Conservation (phyloP, 2,329 filamentous ascomycete species). For the Endocalyx cinctus region DNA sequence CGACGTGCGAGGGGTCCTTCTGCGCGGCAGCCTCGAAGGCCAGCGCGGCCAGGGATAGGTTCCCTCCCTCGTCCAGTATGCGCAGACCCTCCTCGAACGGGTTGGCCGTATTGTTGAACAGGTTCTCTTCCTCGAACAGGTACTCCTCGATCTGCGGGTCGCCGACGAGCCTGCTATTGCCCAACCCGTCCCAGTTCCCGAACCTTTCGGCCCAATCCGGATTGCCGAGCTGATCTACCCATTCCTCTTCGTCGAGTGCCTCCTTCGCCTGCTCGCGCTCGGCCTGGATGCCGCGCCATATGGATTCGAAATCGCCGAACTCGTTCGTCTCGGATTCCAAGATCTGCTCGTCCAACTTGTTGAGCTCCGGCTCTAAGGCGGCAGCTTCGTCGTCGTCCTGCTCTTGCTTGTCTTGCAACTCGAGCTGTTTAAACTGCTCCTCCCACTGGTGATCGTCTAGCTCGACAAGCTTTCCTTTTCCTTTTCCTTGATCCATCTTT, state of each 20-base stretch:
- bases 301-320: constrained; percentile 83
- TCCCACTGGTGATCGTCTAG: constrained; percentile 94
- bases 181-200: constrained; percentile 56
- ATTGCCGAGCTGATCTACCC: constrained; percentile 66
- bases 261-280: constrained; percentile 67
- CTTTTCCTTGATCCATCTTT: constrained; percentile 53
- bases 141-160: constrained; percentile 85
- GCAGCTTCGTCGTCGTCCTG: constrained; percentile 56
- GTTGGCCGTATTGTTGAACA: constrained; percentile 75
- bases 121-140: constrained; percentile 90
- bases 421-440: constrained; percentile 85
- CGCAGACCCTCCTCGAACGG: constrained; percentile 90
- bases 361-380: constrained; percentile 79
- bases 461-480: constrained; percentile 91
- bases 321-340: constrained; percentile 68
- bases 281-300: constrained; percentile 79
- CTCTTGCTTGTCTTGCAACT: constrained; percentile 37
- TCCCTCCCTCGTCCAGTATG: constrained; percentile 90
- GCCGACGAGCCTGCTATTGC: constrained; percentile 37
- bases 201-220: constrained; percentile 72
- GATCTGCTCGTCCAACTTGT: constrained; percentile 69
- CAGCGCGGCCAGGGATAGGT: constrained; percentile 85
- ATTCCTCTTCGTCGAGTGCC: constrained; percentile 56
- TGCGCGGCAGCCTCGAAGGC: constrained; percentile 96
- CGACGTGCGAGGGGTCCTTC: constrained; percentile 79